Conservation (phyloP, 805 yeast species). For the Candida peoriensis region DNA sequence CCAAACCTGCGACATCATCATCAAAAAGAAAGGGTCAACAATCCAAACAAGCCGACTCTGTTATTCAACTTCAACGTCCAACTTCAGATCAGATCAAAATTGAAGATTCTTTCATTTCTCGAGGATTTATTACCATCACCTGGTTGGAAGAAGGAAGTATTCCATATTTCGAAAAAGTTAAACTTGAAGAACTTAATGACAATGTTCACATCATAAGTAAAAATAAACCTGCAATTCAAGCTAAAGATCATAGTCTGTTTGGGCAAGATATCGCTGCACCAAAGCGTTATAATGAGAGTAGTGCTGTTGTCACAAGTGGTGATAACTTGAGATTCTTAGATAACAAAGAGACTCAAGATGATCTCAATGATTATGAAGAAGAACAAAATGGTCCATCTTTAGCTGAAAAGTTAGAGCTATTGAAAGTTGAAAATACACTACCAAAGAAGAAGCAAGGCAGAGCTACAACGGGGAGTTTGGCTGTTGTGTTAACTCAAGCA, state of each 20-base stretch:
- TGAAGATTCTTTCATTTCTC: constrained; percentile 27
- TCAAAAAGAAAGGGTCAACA: constrained; percentile 44
- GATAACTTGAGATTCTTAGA: constrained; percentile 54
- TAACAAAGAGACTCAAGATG: constrained; percentile 38
- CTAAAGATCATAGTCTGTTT: constrained; percentile 35
- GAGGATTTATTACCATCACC: constrained; percentile 37
- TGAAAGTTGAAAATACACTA: constrained; percentile 22
- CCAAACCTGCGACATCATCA: constrained; percentile 15
- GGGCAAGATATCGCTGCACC: constrained; percentile 47
- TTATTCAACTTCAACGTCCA: constrained; percentile 45
- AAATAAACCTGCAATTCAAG: constrained; percentile 35
- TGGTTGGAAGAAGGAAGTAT: constrained; percentile 62
- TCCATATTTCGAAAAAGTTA: constrained; percentile 51
- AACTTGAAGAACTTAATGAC: constrained; percentile 37
- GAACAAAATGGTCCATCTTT: constrained; percentile 43
- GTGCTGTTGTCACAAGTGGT: constrained; percentile 60
- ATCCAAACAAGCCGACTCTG: constrained; percentile 47
- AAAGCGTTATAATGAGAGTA: constrained; percentile 53
- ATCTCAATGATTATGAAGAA: constrained; percentile 28
- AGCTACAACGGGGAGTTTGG: constrained; percentile 69
- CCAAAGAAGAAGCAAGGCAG: constrained; percentile 37
- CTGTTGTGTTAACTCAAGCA: constrained; percentile 85
- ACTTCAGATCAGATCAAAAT: constrained; percentile 24
- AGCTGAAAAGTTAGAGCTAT: constrained; percentile 48
- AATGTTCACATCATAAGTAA: constrained; percentile 24